phyloP scores from a whole-genome alignment of 1,139 yeast genomes.

The Yamadazyma siamensis region DNA sequence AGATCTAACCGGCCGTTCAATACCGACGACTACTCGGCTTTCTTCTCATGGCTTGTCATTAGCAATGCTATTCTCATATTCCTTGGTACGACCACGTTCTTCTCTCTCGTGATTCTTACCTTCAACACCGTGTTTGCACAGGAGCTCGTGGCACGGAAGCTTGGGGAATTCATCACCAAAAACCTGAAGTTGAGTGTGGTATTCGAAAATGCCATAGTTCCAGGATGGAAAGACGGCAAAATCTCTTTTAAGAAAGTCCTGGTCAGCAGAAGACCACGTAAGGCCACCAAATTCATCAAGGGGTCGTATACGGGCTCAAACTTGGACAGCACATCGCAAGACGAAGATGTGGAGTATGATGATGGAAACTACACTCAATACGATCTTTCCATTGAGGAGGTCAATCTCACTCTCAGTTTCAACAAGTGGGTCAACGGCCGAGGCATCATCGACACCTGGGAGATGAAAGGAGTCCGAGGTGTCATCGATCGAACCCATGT shows the following conservation, averaged over 20 bases:
- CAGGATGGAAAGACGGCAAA: slow-evolving; percentile 89
- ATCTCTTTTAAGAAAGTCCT: slow-evolving; percentile 82
- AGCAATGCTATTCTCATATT: slow-evolving; percentile 78
- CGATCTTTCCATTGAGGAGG: slow-evolving; percentile 84
- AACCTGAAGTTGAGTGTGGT: slow-evolving; percentile 85
- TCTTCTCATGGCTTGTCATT: slow-evolving; percentile 86
- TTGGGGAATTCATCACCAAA: slow-evolving; percentile 80
- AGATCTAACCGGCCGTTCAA: slow-evolving; percentile 63
- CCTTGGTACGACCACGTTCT: slow-evolving; percentile 86
- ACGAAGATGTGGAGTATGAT: slow-evolving; percentile 34
- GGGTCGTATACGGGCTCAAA: slow-evolving; percentile 27
- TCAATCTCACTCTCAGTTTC: slow-evolving; percentile 75
- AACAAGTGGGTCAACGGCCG: slow-evolving; percentile 86
- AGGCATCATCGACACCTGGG: slow-evolving; percentile 81
- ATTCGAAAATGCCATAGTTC: slow-evolving; percentile 92
- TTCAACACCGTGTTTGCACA: slow-evolving; percentile 87
- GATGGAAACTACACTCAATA: slow-evolving; percentile 96
- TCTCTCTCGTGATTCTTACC: slow-evolving; percentile 73
- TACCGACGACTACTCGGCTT: slow-evolving; percentile 84
- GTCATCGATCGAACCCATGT: slow-evolving; percentile 89
- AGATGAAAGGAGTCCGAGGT: slow-evolving; percentile 83
- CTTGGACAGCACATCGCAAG: slow-evolving; percentile 2
- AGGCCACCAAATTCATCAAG: slow-evolving; percentile 50
- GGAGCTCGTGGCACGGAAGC: slow-evolving; percentile 75
- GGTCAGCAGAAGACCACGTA: slow-evolving; percentile 78